phyloP scores from a whole-genome alignment of 768 basidiomycete species.

The Omphalotus guepiniiformis region DNA sequence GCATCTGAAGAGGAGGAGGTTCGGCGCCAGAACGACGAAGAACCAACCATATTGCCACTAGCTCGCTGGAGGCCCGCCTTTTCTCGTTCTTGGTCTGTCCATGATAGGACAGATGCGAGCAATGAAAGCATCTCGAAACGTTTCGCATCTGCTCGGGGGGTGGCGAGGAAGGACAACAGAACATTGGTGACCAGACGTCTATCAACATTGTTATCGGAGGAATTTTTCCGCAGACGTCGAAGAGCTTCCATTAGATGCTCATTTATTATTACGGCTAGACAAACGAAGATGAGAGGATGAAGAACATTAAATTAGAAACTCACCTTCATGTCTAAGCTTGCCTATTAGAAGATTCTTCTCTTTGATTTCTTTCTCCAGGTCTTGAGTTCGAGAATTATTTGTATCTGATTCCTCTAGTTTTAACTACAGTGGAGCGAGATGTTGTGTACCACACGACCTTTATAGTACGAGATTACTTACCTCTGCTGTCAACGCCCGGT shows the following conservation, averaged over 20 bases:
- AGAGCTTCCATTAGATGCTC: slow-evolving; percentile 97
- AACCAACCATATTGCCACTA: slow-evolving; percentile 16
- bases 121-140: slow-evolving; percentile 95
- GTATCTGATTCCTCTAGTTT: slow-evolving; percentile 70
- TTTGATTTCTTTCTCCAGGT: slow-evolving; percentile 86
- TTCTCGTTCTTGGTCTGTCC: slow-evolving; percentile 89
- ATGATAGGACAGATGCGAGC: slow-evolving; percentile 84
- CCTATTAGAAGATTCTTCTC: slow-evolving; percentile 95
- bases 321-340: slow-evolving; percentile 93
- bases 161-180: slow-evolving; percentile 82
- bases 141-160: slow-evolving; percentile 88
- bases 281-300: slow-evolving; percentile 6
- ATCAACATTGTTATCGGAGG: slow-evolving; percentile 90
- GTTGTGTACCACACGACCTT: too few relatives aligned
- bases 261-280: slow-evolving; percentile 88
- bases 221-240: slow-evolving; percentile 84
- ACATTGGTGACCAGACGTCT: slow-evolving; percentile 92
- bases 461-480: slow-evolving; percentile 43
- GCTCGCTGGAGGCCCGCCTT: slow-evolving; percentile 80
- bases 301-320: slow-evolving; percentile 13
- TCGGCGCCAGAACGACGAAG: slow-evolving; percentile 41
- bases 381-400: slow-evolving; percentile 60
- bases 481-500: slow-evolving; percentile 85
- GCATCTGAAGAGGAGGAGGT: slow-evolving; percentile 28
- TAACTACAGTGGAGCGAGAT: slow-evolving; percentile 39